phyloP scores from a whole-genome alignment of 768 basidiomycete species.

The Clavaria fumosa region DNA sequence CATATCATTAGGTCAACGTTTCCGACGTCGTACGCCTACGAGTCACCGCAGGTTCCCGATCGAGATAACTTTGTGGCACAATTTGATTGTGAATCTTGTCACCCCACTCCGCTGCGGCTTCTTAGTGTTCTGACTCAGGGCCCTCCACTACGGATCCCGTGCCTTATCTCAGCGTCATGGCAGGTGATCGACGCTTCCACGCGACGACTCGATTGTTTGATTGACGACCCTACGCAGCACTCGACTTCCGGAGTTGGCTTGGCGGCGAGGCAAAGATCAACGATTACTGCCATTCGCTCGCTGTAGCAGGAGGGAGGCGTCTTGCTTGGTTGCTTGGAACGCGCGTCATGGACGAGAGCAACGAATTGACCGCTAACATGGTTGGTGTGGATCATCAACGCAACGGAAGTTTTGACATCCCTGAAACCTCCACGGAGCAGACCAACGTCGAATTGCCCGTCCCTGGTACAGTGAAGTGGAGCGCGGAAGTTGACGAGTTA shows the following conservation, averaged over 20 bases:
- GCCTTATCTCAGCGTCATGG: slow-evolving; percentile 31
- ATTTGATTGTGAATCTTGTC: slow-evolving; percentile 22
- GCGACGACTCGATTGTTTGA: not conserved
- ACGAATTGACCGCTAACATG: slow-evolving; percentile 59
- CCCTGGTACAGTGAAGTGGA: slow-evolving; percentile 14
- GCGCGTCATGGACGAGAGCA: slow-evolving; percentile 38
- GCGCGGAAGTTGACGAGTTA: slow-evolving; percentile 12
- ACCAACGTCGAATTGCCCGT: slow-evolving; percentile 29
- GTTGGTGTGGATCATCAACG: slow-evolving; percentile 21
- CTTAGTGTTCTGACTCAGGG: not conserved
- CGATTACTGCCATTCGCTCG: slow-evolving; percentile 57
- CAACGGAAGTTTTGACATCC: not conserved
- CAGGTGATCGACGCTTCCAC: slow-evolving; percentile 22
- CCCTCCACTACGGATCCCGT: slow-evolving; percentile 30
- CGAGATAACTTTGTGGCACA: slow-evolving; percentile 27
- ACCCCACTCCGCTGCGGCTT: not conserved
- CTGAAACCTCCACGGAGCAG: slow-evolving; percentile 12
- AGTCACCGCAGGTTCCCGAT: slow-evolving; percentile 24
- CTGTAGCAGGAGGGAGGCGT: slow-evolving; percentile 46
- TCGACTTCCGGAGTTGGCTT: slow-evolving; percentile 64
- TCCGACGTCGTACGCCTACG: slow-evolving; percentile 39
- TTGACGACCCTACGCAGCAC: slow-evolving; percentile 25
- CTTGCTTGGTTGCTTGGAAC: slow-evolving; percentile 57
- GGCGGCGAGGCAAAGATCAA: slow-evolving; percentile 74
- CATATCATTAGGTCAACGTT: slow-evolving; percentile 42